Conservation (phyloP, 2,329 filamentous ascomycete species). For the Beauveria varroae region DNA sequence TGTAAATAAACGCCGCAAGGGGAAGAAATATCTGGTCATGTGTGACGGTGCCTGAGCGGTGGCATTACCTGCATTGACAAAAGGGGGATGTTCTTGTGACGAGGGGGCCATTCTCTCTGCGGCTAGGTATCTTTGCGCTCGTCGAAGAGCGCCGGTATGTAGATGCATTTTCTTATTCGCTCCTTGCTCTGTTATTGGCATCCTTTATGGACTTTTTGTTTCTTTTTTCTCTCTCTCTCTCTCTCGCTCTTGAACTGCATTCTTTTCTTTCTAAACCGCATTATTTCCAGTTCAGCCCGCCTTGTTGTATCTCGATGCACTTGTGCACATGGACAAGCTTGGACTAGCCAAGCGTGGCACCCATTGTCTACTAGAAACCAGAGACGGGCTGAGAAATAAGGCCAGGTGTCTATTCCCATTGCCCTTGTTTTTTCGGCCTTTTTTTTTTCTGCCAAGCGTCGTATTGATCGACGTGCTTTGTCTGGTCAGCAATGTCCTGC, state of each 20-base stretch:
- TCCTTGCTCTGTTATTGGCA: background rate
- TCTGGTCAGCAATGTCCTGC: background rate
- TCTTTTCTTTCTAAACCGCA: background rate
- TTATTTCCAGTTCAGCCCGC: background rate
- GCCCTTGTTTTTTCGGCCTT: background rate
- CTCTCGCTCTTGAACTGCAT: background rate
- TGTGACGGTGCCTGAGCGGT: background rate
- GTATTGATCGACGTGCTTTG: background rate
- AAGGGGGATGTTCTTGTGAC: too few species aligned
- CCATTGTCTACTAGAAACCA: too few species aligned
- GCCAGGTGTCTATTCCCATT: too few species aligned
- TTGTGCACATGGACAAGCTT: slow-evolving; percentile 4
- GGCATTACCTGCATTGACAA: background rate
- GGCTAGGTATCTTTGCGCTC: too few species aligned
- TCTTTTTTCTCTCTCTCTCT: background rate
- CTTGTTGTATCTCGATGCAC: background rate
- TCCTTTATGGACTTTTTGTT: background rate
- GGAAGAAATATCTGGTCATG: background rate
- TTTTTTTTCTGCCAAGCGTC: background rate
- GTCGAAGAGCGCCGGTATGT: too few species aligned
- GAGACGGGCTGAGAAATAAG: too few species aligned
- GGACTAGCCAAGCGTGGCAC: background rate
- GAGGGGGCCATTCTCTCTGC: too few species aligned
- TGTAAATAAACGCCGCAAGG: background rate
- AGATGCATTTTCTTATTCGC: too few species aligned